Evolutionary conservation across 306 rosid genomes (phyloP), one percentile per base, ranked within the genome.

Genomic region (Cicer arietinum): DNA sequence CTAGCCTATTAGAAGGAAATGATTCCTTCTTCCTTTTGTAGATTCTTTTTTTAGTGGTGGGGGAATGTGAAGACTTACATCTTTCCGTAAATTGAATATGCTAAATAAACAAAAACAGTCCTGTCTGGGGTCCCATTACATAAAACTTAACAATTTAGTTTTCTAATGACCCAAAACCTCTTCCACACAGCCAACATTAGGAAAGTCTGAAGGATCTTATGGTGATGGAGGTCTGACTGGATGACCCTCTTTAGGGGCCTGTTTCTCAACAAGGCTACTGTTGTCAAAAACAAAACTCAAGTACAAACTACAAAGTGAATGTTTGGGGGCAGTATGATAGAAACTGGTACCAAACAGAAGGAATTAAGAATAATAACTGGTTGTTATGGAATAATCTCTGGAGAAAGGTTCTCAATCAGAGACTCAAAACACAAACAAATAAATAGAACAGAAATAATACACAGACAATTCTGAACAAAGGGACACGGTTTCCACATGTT

Each of bases 1-100:
- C 41, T 51, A 65, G 48, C 53, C 73, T 64, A 67, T 67, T 50
- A 30, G 71, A 77, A 42, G 59, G 74, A 45, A 43, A 62, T 47
- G 58, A n/a, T 77, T 67, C 61, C 10, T 10, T 52, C 57, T 41
- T 71, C 60, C 65, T 50, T 47, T 11, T 12, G 57, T 46, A 67
- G 18, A 46, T 46, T 6, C 51, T 66, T 65, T 65, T 10, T 43
- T 61, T 7, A 10, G 20, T 7, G 12, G 3, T 5, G n/a, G 40
- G 51, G 51, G 35, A 1, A 8, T 9, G 3, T 8, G 44, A n/a
- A 11, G 12, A 30, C 47, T 35, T 50, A 8, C 65, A 58, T 60
- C 51, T 75, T 54, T 61, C 25, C 13, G 18, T 47, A 18, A 67
- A 11, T 10, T 45, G 50, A 45, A 45, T 11, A 45, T 10, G 50